These are phyloP conservation scores for Bacidia gigantensis DNA, from an alignment of 495 filamentous ascomycete species.

Conservation along the genomic window DNA sequence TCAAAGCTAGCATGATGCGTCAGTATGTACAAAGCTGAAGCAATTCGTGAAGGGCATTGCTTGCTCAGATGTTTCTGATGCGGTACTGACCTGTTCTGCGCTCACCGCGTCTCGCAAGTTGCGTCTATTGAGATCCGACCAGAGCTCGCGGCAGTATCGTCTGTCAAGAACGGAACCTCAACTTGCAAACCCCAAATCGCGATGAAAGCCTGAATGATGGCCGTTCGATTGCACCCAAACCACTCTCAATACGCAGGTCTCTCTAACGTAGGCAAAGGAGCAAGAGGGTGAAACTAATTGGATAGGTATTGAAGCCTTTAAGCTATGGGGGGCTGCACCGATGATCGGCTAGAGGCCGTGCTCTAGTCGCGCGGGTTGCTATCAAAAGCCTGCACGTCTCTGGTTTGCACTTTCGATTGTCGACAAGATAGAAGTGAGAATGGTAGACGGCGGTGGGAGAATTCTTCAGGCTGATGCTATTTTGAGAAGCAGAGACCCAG, in stretches of 20 bases:
- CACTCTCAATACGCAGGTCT: too few relatives aligned
- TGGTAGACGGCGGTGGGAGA: too few relatives aligned
- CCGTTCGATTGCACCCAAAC: too few relatives aligned
- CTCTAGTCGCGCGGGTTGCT: slow-evolving; percentile 5
- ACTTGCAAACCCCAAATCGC: not conserved
- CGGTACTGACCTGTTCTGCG: slow-evolving; percentile 2
- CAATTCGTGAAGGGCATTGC: not conserved
- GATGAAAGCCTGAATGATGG: too few relatives aligned
- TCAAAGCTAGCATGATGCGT: slow-evolving; percentile 1
- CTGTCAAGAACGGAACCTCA: not conserved
- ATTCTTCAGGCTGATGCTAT: not conserved
- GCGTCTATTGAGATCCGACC: slow-evolving; percentile 5
- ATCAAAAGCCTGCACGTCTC: not conserved
- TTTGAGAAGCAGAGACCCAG: slow-evolving; percentile 1
- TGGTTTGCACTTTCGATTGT: too few relatives aligned
- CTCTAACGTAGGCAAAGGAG: too few relatives aligned
- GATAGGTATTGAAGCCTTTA: not conserved
- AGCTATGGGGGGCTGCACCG: slow-evolving; percentile 1
- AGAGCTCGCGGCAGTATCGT: slow-evolving; percentile 3
- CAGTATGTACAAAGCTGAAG: not conserved
- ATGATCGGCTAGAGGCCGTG: slow-evolving; percentile 6
- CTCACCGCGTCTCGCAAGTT: slow-evolving; percentile 8
- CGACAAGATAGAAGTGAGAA: too few relatives aligned
- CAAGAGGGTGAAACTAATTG: not conserved
- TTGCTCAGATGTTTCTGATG: not conserved